Conservation (phyloP, 805 yeast species). For the Kodamaea hsintzibuensis region DNA sequence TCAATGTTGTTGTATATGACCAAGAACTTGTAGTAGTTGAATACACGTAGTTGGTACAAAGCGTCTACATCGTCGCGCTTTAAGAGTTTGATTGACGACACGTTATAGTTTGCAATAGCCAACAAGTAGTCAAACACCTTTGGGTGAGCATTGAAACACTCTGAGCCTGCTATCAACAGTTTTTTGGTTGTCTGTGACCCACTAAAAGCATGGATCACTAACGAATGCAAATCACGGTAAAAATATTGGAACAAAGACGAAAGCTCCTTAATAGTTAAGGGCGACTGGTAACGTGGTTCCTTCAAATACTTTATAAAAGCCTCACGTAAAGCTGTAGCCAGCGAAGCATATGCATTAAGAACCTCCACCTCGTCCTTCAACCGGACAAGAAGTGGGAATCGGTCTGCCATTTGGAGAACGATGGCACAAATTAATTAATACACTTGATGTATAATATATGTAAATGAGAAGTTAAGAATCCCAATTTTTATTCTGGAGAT, state of each 20-base stretch:
- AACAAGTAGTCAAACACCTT: constrained; percentile 38
- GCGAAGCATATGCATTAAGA: constrained; percentile 21
- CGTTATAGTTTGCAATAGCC: constrained; percentile 42
- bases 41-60: constrained; percentile 38
- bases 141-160: constrained; percentile 30
- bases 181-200: constrained; percentile 42
- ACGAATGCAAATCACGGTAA: constrained; percentile 39
- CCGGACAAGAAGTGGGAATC: not conserved
- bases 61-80: constrained; percentile 40
- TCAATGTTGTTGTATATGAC: constrained; percentile 35
- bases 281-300: constrained; percentile 45
- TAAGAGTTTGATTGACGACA: constrained; percentile 36
- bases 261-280: constrained; percentile 37
- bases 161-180: constrained; percentile 32
- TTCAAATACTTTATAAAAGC: constrained; percentile 29
- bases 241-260: constrained; percentile 34
- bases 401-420: not conserved
- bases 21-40: constrained; percentile 42
- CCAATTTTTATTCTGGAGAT: not conserved
- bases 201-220: constrained; percentile 33
- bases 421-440: not conserved
- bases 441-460: not conserved
- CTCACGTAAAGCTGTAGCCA: constrained; percentile 20
- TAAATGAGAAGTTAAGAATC: not conserved
- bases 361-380: constrained; percentile 7